phyloP scores from a whole-genome alignment of 1,284 basidiomycete genomes.

The Irpex sp. region DNA sequence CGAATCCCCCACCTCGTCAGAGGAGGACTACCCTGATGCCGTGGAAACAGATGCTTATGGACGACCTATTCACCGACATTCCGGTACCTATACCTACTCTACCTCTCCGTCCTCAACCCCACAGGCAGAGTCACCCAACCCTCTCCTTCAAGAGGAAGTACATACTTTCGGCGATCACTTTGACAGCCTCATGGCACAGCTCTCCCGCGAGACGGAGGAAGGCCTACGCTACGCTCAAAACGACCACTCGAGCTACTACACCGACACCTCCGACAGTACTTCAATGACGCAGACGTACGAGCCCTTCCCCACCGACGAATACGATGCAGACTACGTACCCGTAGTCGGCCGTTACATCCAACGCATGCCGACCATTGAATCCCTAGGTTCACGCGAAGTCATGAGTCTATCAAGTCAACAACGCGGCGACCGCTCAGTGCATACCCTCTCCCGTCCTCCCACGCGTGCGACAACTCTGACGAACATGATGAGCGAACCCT shows the following conservation, averaged over 20 bases:
- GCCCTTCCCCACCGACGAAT: slow-evolving; percentile 10
- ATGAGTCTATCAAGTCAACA: slow-evolving; percentile 24
- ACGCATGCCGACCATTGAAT: slow-evolving; percentile 79
- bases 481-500: slow-evolving; percentile 7
- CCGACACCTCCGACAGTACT: slow-evolving; percentile 1
- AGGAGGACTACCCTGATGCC: slow-evolving; percentile 16
- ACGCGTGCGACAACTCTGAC: slow-evolving; percentile 26
- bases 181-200: slow-evolving; percentile 43
- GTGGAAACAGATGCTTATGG: slow-evolving; percentile 15
- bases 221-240: slow-evolving; percentile 34
- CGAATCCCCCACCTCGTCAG: slow-evolving; percentile 19
- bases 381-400: slow-evolving; percentile 59
- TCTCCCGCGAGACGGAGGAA: slow-evolving; percentile 48
- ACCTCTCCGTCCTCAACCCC: slow-evolving; percentile 4
- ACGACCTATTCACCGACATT: slow-evolving; percentile 11
- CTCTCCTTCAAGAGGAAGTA: slow-evolving; percentile 32
- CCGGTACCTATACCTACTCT: slow-evolving; percentile 13
- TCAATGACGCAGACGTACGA: slow-evolving; percentile 7
- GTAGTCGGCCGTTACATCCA: slow-evolving; percentile 59
- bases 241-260: slow-evolving; percentile 12
- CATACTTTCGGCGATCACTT: slow-evolving; percentile 46
- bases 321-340: slow-evolving; percentile 41
- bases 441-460: slow-evolving; percentile 24
- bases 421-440: slow-evolving; percentile 16
- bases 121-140: slow-evolving; percentile 7